Evolutionary conservation across 2,329 filamentous ascomycete species (phyloP), one percentile per base, ranked within the genome.

Genomic region (Chaetomium strumarium): DNA sequence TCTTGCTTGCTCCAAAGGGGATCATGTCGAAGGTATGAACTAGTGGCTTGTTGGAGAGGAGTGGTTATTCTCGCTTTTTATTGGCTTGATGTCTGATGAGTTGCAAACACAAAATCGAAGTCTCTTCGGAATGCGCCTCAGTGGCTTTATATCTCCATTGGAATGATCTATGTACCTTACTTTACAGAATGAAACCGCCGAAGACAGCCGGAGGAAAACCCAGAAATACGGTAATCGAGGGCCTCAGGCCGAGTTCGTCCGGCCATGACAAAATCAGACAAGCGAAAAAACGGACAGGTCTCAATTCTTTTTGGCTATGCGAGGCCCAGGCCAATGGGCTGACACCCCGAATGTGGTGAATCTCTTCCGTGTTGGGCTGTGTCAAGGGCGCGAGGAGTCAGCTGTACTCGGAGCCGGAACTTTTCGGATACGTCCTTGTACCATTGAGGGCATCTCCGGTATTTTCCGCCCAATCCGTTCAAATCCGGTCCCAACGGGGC

Each of bases 1-100:
- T 64, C 46, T 50, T 60, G 43, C 60, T 61, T 47, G 62, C 58
- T 51, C 56, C 53, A 42, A 62, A 51, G 29, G 63, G 62, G 31
- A 67, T 60, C 67, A 68, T 69, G 31, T 30, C 33, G 16, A 10
- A 29, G 33, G 5, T 45, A 13, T 16, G 5, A 45, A 38, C 29
- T 7, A 36, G 29, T n/a, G 34, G 20, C n/a, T 2, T 24, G 11
- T 16, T 39, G 41, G 16, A 6, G 1, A 24, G n/a, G 19, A 41
- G 39, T 20, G 19, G 19, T 16, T 41, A 17, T 19, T 34, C 17
- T 13, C 16, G 40, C n/a, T n/a, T 34, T 12, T 34, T 34, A 14
- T 4, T 11, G 31, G 12, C 12, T 34, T 14, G 39, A 30, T 48
- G 20, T 43, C 16, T 43, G 17, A 10, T 14, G 31, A 20, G 2